Conservation (phyloP, 2,329 filamentous ascomycete species). For the Lojkania enalia region DNA sequence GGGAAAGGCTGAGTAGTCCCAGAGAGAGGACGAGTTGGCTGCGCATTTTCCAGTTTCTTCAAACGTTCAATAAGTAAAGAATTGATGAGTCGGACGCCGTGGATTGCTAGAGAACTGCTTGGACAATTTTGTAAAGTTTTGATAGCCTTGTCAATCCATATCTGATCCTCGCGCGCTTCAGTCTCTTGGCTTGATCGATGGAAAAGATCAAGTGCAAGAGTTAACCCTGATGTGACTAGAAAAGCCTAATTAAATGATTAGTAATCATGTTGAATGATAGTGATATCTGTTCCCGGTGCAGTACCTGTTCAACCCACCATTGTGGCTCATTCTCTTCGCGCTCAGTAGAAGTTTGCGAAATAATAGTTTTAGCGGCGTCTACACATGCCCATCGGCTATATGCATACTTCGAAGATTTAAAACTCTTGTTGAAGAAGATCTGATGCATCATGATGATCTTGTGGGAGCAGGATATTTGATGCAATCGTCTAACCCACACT, state of each 20-base stretch:
- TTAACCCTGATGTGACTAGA: constrained; percentile 35
- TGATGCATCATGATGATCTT: constrained; percentile 54
- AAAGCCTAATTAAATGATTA: constrained; percentile 24
- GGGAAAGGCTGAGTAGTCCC: constrained; percentile 6
- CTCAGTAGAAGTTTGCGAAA: constrained; percentile 41
- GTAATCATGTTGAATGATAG: neutral
- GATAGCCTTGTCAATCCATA: constrained; percentile 39
- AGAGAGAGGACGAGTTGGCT: constrained; percentile 5
- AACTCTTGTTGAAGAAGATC: constrained; percentile 48
- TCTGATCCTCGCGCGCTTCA: constrained; percentile 28
- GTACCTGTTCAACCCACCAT: constrained; percentile 47
- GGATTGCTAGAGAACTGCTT: constrained; percentile 46
- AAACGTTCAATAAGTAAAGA: constrained; percentile 39
- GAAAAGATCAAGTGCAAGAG: constrained; percentile 34
- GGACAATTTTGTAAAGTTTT: constrained; percentile 35
- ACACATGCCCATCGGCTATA: constrained; percentile 50
- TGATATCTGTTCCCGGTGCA: too few relatives aligned
- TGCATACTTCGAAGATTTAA: constrained; percentile 47
- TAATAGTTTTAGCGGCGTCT: constrained; percentile 47
- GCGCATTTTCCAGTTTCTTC: constrained; percentile 23
- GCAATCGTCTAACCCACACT: constrained; percentile 45
- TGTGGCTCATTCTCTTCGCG: constrained; percentile 45
- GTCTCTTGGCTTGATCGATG: constrained; percentile 25
- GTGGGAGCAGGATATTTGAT: constrained; percentile 46
- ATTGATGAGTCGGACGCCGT: constrained; percentile 44